Conservation (phyloP, 352 stramenopile genomes). For the Pythium guiyangense region DNA sequence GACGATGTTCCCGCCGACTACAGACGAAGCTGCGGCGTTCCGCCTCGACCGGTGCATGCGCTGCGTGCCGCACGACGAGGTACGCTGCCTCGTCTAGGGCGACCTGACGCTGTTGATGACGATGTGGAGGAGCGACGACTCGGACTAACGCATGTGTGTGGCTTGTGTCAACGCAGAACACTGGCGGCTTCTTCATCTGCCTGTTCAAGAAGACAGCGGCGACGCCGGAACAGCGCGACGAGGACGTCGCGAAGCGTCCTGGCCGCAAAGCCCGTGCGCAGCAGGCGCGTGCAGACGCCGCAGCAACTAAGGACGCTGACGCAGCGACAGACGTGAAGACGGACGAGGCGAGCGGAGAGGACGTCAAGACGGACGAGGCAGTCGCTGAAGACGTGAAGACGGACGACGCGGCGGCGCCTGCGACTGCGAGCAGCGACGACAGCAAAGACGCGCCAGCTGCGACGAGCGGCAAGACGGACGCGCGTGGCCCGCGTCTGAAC, state of each 20-base stretch:
- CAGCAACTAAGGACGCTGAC: neutral
- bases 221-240: conserved; percentile 29
- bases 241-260: conserved; percentile 13
- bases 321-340: conserved; percentile 1
- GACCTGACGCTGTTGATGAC: neutral
- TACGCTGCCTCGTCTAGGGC: conserved; percentile 8
- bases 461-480: neutral
- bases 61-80: conserved; percentile 96
- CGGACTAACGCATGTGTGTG: neutral
- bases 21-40: conserved; percentile 63
- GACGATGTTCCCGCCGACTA: conserved; percentile 89
- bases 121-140: neutral
- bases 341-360: conserved; percentile 8
- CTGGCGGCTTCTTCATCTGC: conserved; percentile 98
- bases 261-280: conserved; percentile 15
- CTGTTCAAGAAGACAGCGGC: conserved; percentile 91
- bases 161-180: conserved; percentile 65
- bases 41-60: conserved; percentile 94
- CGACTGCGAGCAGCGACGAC: conserved; percentile 8
- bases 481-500: conserved; percentile 9
- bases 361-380: conserved; percentile 15
- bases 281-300: conserved; percentile 15
- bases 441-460: conserved; percentile 14
- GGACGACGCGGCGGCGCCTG: neutral
- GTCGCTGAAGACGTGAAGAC: conserved; percentile 1